Base-by-base conservation (phyloP, 352 stramenopile species). In the Globisporangium radiosum region DNA sequence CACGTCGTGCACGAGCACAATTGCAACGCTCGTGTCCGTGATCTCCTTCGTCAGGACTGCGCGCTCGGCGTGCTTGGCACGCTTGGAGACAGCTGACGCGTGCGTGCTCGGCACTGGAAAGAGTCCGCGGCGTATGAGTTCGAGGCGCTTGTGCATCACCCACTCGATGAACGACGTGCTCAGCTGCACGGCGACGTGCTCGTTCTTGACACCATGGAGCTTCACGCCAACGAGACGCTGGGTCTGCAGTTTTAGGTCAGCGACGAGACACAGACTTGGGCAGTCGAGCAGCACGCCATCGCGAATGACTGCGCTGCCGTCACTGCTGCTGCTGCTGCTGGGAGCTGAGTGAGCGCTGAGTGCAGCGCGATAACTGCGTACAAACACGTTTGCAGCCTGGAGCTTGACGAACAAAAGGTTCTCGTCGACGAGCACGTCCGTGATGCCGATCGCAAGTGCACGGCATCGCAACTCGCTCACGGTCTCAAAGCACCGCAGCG, bases 391-490 rank as follows among this genome's bases (percentile, higher is more conserved):
- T 0, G 69, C 68, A 3, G 64, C 54, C 10, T 70, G 47, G 3
- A 84, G 53, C 9, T 76, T 74, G 9, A 87, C 57, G 38, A 80
- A 66, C 4, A 89, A 45, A 49, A 78, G 56, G 15, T 87, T 75
- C 11, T 81, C 68, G 11, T 70, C 56, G 14, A 87, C 66, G 38
- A 83, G 71, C 11, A 91, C 78, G 42, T 87, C 75, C 1, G 68
- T 81, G 60, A 91, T 86, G 17, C 75, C 72, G 57, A 85, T 52
- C 4, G 72, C 70, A 11, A 91, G 52, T 4, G 73, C 70, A 10
- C 69, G 53, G 37, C 77, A 87, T 19, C 58, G 50, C n/a, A 89
- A 63, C 9, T 62, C 61, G 7, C 63, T 69, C 25, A 50, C 60
- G 1, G 60, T 65, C 5, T 76, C 72, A 38, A 87, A 73, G 36